Evolutionary conservation across 495 filamentous ascomycete species (phyloP).

Genomic region (Emericellopsis terricola): DNA sequence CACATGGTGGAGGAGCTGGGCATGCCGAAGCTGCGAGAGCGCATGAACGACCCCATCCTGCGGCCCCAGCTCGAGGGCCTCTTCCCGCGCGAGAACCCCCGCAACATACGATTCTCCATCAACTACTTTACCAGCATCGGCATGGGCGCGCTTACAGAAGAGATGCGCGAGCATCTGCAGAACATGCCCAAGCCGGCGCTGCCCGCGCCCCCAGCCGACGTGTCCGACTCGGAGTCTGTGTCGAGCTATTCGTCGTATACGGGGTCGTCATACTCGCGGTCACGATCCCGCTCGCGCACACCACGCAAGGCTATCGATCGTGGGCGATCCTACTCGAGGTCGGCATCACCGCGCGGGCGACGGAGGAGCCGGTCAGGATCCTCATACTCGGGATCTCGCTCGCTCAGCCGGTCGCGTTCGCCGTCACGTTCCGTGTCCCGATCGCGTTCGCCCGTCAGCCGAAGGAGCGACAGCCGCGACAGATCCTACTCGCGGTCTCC

Average conservation of each 20-base stretch:
- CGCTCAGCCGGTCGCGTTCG: slow-evolving; percentile 13
- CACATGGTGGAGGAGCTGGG: slow-evolving; percentile 78
- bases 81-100: slow-evolving; percentile 76
- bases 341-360: slow-evolving; percentile 10
- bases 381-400: slow-evolving; percentile 24
- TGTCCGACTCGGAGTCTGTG: slow-evolving; percentile 42
- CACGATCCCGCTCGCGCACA: slow-evolving; percentile 23
- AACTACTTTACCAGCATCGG: slow-evolving; percentile 98
- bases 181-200: slow-evolving; percentile 64
- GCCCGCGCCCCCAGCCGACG: slow-evolving; percentile 41
- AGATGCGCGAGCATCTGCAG: slow-evolving; percentile 80
- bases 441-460: background rate
- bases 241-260: slow-evolving; percentile 45
- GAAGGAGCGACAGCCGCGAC: background rate
- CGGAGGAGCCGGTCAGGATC: slow-evolving; percentile 10
- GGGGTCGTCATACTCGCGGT: slow-evolving; percentile 31
- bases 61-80: slow-evolving; percentile 67
- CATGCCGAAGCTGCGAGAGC: slow-evolving; percentile 55
- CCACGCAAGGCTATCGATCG: slow-evolving; percentile 5
- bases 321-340: slow-evolving; percentile 4
- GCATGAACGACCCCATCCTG: slow-evolving; percentile 58
- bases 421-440: slow-evolving; percentile 7
- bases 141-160: slow-evolving; percentile 85
- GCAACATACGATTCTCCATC: slow-evolving; percentile 89
- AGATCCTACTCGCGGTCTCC: slow-evolving; percentile 10